phyloP scores from a whole-genome alignment of 495 filamentous ascomycete species.

The Collariella sp. region DNA sequence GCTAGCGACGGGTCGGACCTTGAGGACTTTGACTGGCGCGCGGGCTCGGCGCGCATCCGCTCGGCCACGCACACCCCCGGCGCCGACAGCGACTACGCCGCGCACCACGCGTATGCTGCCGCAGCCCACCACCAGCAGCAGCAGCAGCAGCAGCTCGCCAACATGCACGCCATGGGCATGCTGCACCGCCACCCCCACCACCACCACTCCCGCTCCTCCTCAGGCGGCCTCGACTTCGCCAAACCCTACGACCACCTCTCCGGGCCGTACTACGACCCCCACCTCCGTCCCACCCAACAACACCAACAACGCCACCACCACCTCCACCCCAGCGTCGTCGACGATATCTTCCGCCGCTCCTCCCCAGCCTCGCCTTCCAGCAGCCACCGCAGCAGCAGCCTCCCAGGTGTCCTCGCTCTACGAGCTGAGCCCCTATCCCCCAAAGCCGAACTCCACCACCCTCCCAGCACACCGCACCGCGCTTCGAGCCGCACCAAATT shows the following conservation, averaged over 20 bases:
- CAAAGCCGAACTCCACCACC: conserved; percentile 7
- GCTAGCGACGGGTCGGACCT: conserved; percentile 31
- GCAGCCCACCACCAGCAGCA: too few relatives aligned
- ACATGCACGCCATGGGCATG: conserved; percentile 25
- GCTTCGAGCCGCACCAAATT: conserved; percentile 21
- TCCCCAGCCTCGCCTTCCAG: conserved; percentile 31
- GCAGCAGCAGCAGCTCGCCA: conserved; percentile 16
- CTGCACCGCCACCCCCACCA: too few relatives aligned
- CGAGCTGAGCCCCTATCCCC: conserved; percentile 12
- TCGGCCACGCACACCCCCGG: conserved; percentile 25
- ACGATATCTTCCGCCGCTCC: conserved; percentile 46
- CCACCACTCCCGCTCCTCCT: too few relatives aligned
- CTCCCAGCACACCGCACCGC: not conserved
- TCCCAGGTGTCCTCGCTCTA: conserved; percentile 20
- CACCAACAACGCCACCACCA: too few relatives aligned
- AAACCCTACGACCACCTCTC: conserved; percentile 48
- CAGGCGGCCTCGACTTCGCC: conserved; percentile 48
- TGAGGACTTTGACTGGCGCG: conserved; percentile 31
- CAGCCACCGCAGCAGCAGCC: too few relatives aligned
- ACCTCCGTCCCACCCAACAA: conserved; percentile 36
- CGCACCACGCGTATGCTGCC: conserved; percentile 23
- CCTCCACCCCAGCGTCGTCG: conserved; percentile 34
- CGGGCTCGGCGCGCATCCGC: conserved; percentile 23
- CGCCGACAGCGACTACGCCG: conserved; percentile 29
- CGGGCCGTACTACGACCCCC: conserved; percentile 56